phyloP scores from a whole-genome alignment of 2,329 filamentous ascomycete species.

The Ascochyta rabiei region DNA sequence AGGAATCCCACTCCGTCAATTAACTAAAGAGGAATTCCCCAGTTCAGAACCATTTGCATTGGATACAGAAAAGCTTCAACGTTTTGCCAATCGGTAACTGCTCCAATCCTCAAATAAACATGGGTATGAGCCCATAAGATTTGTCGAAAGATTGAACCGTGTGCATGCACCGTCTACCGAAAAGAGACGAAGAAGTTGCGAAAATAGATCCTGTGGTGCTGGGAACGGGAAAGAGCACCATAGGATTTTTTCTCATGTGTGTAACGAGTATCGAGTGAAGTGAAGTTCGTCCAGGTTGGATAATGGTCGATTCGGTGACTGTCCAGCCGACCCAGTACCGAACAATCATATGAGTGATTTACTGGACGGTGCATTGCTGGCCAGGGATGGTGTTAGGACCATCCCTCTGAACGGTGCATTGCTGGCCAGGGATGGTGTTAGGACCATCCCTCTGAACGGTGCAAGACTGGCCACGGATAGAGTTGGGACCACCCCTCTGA shows the following conservation, averaged over 20 bases:
- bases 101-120: background rate
- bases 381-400: background rate
- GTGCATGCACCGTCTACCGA: background rate
- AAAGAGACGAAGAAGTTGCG: background rate
- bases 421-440: background rate
- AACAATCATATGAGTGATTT: slow-evolving; percentile 1
- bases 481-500: background rate
- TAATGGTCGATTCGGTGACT: background rate
- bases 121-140: background rate
- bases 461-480: slow-evolving; percentile 6
- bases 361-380: slow-evolving; percentile 5
- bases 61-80: background rate
- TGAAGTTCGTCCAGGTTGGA: slow-evolving; percentile 4
- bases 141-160: background rate
- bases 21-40: background rate
- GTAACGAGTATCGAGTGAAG: slow-evolving; percentile 4
- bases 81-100: background rate
- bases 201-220: background rate
- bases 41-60: background rate
- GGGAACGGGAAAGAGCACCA: background rate
- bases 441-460: slow-evolving; percentile 9
- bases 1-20: background rate
- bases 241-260: background rate
- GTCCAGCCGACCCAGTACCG: background rate
- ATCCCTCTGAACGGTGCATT: slow-evolving; percentile 18